Conservation (phyloP, 192 early-diverging fungal species). For the Coemansia sp. region DNA sequence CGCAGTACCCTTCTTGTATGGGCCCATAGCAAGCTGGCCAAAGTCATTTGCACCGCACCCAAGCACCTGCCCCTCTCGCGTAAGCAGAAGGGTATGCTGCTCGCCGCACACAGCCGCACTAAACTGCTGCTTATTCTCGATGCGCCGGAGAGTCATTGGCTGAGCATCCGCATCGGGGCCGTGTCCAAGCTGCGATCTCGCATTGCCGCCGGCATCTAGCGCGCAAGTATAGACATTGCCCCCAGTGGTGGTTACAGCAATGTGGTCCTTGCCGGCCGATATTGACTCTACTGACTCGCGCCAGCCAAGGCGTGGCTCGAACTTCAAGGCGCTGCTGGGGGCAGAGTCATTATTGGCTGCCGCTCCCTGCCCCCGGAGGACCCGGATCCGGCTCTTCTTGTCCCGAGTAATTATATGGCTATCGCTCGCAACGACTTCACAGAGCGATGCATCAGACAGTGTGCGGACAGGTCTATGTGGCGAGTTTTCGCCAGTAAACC, state of each 20-base stretch:
- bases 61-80: constrained; percentile 25
- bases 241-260: constrained; percentile 20
- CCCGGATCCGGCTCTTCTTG: constrained; percentile 25
- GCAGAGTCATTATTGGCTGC: not conserved
- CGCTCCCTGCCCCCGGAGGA: not conserved
- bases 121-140: constrained; percentile 13
- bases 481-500: constrained; percentile 12
- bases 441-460: constrained; percentile 8
- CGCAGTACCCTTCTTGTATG: constrained; percentile 6
- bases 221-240: constrained; percentile 37
- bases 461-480: constrained; percentile 24
- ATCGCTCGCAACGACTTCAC: constrained; percentile 19
- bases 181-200: constrained; percentile 22
- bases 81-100: constrained; percentile 28
- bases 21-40: constrained; percentile 41
- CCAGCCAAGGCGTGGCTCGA: constrained; percentile 39
- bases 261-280: constrained; percentile 29
- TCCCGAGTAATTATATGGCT: constrained; percentile 20
- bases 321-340: constrained; percentile 1
- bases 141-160: constrained; percentile 16
- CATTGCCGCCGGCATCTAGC: constrained; percentile 17
- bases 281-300: constrained; percentile 31
- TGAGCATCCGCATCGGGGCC: not conserved
- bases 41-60: constrained; percentile 45
- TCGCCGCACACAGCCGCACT: constrained; percentile 20